Conservation (phyloP, 2,329 filamentous ascomycete species). For the Xylaria sp. region DNA sequence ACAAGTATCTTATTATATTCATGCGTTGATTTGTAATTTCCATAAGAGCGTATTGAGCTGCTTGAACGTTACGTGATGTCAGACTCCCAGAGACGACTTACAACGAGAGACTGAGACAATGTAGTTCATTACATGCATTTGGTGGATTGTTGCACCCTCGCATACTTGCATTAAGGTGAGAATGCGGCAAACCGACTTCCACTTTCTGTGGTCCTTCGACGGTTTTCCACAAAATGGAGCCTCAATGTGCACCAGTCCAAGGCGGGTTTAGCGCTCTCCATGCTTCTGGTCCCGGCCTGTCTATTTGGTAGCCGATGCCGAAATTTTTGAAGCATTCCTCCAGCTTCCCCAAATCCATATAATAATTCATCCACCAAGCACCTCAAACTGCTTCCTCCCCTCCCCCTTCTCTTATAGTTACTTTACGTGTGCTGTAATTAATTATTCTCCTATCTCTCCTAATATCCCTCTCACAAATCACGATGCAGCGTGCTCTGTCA, state of each 20-base stretch:
- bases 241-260: conserved; percentile 46
- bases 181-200: neutral
- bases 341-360: conserved; percentile 41
- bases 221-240: conserved; percentile 47
- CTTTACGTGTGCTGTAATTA: conserved; percentile 41
- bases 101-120: no score
- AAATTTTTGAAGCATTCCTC: conserved; percentile 53
- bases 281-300: conserved; percentile 42
- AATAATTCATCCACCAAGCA: conserved; percentile 33
- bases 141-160: neutral
- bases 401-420: conserved; percentile 35
- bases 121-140: neutral
- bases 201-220: conserved; percentile 43
- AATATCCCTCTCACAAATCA: conserved; percentile 53
- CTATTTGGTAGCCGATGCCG: conserved; percentile 45
- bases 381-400: conserved; percentile 36
- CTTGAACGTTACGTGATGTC: neutral
- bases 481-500: conserved; percentile 95
- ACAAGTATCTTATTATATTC: neutral
- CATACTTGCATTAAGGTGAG: neutral
- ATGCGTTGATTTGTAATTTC: conserved; percentile 4
- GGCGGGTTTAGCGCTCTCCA: conserved; percentile 47
- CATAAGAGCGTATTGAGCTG: neutral
- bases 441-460: conserved; percentile 47
- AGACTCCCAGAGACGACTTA: neutral